These are phyloP conservation scores for Aspergillus incahuasiensis DNA, from an alignment of 495 filamentous ascomycete genomes.

Conservation along the genomic window DNA sequence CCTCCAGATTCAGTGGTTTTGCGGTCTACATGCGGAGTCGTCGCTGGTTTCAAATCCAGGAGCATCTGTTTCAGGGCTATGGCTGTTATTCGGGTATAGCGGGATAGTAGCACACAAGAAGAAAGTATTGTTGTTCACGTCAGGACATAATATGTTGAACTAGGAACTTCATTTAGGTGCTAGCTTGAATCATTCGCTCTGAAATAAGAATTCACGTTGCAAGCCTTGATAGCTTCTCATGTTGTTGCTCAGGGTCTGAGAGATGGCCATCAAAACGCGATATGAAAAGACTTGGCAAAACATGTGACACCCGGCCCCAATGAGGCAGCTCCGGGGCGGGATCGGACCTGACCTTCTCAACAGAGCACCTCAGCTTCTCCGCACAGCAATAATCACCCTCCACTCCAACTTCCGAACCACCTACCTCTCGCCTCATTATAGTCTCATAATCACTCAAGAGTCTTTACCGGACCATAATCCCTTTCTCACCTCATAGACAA, in stretches of 20 bases:
- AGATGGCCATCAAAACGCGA: background rate
- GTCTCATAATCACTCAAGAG: background rate
- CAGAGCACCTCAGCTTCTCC: conserved; percentile 3
- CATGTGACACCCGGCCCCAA: background rate
- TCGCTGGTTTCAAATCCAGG: background rate
- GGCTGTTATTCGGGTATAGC: too few species aligned
- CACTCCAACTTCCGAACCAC: conserved; percentile 10
- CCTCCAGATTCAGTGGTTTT: background rate
- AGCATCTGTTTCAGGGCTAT: too few species aligned
- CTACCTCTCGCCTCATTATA: background rate
- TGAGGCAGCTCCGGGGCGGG: background rate
- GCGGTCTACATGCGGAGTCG: background rate
- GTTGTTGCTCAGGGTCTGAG: background rate
- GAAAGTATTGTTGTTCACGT: background rate
- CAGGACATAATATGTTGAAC: background rate
- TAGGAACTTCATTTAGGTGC: too few species aligned
- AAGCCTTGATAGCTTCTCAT: background rate
- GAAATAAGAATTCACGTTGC: background rate
- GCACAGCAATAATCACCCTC: background rate
- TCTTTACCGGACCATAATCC: background rate
- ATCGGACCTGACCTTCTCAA: background rate
- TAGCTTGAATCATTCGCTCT: too few species aligned
- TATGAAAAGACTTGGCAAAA: background rate
- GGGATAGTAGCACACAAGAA: too few species aligned
- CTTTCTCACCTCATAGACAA: background rate